Evolutionary conservation across 2,329 filamentous ascomycete species (phyloP).

Genomic region (Sclerotinia trifoliorum): DNA sequence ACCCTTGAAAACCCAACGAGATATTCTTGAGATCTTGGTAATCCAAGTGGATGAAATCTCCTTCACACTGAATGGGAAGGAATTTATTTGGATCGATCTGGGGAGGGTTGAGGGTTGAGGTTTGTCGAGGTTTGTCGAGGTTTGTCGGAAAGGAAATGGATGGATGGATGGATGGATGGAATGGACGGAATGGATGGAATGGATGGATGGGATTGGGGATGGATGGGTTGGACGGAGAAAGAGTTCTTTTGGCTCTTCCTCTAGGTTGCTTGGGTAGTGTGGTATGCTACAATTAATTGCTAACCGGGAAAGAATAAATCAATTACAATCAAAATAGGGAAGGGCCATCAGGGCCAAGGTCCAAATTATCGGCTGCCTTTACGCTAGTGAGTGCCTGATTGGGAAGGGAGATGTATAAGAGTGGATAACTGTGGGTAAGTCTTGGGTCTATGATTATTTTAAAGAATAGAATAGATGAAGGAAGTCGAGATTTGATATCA

Average conservation of each 20-base stretch:
- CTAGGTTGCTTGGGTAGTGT: constrained; percentile 10
- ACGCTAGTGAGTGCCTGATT: constrained; percentile 12
- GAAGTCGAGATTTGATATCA: not conserved
- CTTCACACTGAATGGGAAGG: not conserved
- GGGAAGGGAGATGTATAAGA: constrained; percentile 17
- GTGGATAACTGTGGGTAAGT: not conserved
- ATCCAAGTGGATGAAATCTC: not conserved
- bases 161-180: not conserved
- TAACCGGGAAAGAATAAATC: constrained; percentile 12
- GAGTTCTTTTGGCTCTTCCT: not conserved
- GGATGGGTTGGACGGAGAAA: not conserved
- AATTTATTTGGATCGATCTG: not conserved
- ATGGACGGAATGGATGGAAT: constrained; percentile 4
- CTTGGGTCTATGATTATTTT: constrained; percentile 4
- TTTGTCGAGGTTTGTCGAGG: not conserved
- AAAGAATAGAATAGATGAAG: not conserved
- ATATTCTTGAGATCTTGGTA: not conserved
- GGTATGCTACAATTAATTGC: not conserved
- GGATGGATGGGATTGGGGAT: constrained; percentile 10
- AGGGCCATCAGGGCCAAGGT: not conserved
- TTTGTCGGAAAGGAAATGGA: constrained; percentile 12
- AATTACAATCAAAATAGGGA: constrained; percentile 14
- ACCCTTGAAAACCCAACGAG: not conserved
- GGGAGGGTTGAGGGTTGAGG: too few relatives aligned
- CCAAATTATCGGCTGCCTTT: constrained; percentile 14